A percentile compares a stretch with the other conserved stretches of the same genome.
These are phyloP conservation scores for Vickermania spadyakhi DNA, from an alignment of 208 protist genomes.

Conservation along the genomic window DNA sequence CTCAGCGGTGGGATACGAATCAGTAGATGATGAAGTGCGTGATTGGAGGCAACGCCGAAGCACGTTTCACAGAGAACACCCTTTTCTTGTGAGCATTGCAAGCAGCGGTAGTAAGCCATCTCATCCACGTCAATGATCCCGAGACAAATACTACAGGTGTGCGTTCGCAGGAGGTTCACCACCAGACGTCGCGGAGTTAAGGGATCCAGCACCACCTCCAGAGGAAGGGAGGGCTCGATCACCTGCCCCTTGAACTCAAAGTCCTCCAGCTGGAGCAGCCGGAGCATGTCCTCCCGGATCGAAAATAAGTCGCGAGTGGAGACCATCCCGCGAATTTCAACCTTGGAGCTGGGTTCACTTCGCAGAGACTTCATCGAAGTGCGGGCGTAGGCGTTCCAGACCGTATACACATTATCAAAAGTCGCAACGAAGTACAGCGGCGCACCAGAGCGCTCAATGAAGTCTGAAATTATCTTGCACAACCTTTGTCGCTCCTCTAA, in stretches of 20 bases:
- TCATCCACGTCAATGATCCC: slow-evolving; percentile 34
- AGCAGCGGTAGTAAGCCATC: slow-evolving; percentile 50
- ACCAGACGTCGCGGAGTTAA: slow-evolving; percentile 46
- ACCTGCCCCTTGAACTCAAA: slow-evolving; percentile 42
- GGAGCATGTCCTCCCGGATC: slow-evolving; percentile 13
- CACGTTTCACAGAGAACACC: slow-evolving; percentile 25
- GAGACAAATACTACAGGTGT: slow-evolving; percentile 46
- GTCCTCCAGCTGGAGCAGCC: slow-evolving; percentile 26
- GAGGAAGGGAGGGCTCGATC: slow-evolving; percentile 39
- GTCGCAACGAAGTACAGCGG: slow-evolving; percentile 50
- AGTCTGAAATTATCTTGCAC: slow-evolving; percentile 12
- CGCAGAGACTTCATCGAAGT: slow-evolving; percentile 29
- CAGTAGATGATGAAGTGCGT: slow-evolving; percentile 60
- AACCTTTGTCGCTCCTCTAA: slow-evolving; percentile 7
- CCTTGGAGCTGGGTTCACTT: slow-evolving; percentile 21
- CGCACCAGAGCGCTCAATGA: slow-evolving; percentile 22
- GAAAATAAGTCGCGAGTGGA: slow-evolving; percentile 20
- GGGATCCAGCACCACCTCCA: slow-evolving; percentile 35
- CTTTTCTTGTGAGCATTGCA: slow-evolving; percentile 50
- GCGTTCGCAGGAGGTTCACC: slow-evolving; percentile 15
- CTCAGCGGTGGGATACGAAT: slow-evolving; percentile 29
- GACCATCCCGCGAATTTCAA: slow-evolving; percentile 30
- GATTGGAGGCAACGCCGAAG: slow-evolving; percentile 18
- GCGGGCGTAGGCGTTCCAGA: slow-evolving; percentile 23
- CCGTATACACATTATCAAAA: slow-evolving; percentile 32